These are phyloP conservation scores for Hypocreales sp. DNA, from an alignment of 2,329 filamentous ascomycete species.

Conservation along the genomic window DNA sequence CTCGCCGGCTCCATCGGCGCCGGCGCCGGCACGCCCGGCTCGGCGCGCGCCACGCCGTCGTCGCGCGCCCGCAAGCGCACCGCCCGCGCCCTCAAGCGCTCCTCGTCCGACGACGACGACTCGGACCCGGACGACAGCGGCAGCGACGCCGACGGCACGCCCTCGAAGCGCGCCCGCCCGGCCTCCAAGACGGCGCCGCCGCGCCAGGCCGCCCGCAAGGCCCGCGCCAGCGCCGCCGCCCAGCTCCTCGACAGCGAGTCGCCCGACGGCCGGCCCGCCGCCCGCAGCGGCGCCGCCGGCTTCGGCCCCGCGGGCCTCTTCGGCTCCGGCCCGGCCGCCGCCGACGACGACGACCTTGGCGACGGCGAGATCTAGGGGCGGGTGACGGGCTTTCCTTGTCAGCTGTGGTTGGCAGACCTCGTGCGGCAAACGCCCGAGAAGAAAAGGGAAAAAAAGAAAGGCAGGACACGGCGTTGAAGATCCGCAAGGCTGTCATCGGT, in stretches of 20 bases:
- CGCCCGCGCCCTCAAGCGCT: constrained; percentile 10
- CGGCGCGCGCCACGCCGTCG: constrained; percentile 6
- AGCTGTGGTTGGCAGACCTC: too few relatives aligned
- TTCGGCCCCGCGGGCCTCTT: background rate
- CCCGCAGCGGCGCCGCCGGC: background rate
- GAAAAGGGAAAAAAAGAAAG: too few relatives aligned
- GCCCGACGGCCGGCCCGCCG: background rate
- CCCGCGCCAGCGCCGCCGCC: constrained; percentile 14
- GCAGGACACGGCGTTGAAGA: too few relatives aligned
- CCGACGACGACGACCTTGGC: constrained; percentile 9
- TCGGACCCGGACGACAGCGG: constrained; percentile 13
- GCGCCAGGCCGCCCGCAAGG: constrained; percentile 16
- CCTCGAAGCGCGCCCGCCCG: constrained; percentile 18
- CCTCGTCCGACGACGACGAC: constrained; percentile 11
- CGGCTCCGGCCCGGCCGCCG: background rate
- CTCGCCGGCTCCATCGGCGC: constrained; percentile 12
- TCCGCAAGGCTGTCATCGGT: too few relatives aligned
- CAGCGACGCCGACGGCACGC: constrained; percentile 19
- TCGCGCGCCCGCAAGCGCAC: constrained; percentile 11
- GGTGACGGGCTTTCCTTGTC: too few relatives aligned
- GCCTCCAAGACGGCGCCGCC: constrained; percentile 11
- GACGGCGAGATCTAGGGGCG: constrained; percentile 26
- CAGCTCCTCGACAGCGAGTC: constrained; percentile 15
- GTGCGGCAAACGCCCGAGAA: too few relatives aligned
- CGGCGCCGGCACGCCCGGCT: constrained; percentile 1